Percentiles rank a stretch among this genome's conserved stretches.
Conservation (phyloP, 345 rosid species). For the Conringia planisiliqua region DNA sequence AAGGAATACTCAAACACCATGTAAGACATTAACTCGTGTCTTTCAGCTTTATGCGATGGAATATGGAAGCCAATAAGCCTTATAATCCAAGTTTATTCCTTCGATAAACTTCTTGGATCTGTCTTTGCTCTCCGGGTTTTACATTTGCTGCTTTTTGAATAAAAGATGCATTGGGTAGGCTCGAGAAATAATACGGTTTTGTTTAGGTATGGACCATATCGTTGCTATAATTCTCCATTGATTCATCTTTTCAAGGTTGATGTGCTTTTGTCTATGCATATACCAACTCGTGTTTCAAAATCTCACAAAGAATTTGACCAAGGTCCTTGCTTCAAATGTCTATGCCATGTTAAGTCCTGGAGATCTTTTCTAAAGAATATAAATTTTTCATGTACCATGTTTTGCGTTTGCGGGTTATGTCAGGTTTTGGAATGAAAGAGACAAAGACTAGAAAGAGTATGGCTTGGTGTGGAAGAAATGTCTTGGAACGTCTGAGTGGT, state of each 20-base stretch:
- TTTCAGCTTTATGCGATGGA: neutral
- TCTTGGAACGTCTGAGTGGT: too few relatives aligned
- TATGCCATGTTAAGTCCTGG: too few relatives aligned
- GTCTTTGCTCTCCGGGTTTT: neutral
- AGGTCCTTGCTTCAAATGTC: too few relatives aligned
- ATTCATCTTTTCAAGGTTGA: neutral
- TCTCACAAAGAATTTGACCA: too few relatives aligned
- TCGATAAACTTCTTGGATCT: neutral
- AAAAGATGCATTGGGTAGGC: neutral
- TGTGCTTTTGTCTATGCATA: neutral
- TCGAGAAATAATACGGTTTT: neutral
- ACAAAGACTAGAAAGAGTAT: too few relatives aligned
- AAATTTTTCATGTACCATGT: too few relatives aligned
- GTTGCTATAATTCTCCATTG: neutral
- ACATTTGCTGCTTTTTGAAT: neutral
- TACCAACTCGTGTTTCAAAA: neutral
- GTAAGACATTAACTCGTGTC: neutral
- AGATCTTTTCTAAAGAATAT: too few relatives aligned
- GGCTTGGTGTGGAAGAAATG: too few relatives aligned
- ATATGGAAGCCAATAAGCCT: neutral
- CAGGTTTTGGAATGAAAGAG: too few relatives aligned
- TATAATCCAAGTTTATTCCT: neutral
- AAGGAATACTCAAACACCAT: neutral
- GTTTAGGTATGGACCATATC: neutral
- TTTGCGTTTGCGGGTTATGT: too few relatives aligned